Evolutionary conservation across 1,139 yeast genomes (phyloP).

Genomic region (Debaryomyces nepalensis): DNA sequence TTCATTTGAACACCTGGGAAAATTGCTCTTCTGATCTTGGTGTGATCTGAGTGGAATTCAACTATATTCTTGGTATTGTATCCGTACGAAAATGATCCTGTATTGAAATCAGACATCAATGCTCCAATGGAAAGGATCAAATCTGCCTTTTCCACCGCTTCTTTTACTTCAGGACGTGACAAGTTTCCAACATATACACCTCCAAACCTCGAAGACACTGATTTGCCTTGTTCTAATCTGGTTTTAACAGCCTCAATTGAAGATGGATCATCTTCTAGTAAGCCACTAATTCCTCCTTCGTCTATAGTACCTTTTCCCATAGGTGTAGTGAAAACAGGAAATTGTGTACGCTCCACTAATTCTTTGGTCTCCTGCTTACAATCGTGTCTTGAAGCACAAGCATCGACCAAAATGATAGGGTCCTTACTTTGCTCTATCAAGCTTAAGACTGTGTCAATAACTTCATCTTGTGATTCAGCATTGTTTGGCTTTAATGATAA

Average conservation of each 20-base stretch:
- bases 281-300: slow-evolving; percentile 52
- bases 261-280: slow-evolving; percentile 31
- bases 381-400: slow-evolving; percentile 81
- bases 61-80: slow-evolving; percentile 79
- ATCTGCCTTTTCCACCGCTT: slow-evolving; percentile 77
- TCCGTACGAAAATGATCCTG: slow-evolving; percentile 85
- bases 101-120: slow-evolving; percentile 83
- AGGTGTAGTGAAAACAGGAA: slow-evolving; percentile 86
- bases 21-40: slow-evolving; percentile 74
- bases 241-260: slow-evolving; percentile 31
- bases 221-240: slow-evolving; percentile 27
- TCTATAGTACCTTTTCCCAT: slow-evolving; percentile 87
- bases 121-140: slow-evolving; percentile 81
- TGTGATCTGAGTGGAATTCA: slow-evolving; percentile 89
- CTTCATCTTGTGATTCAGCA: slow-evolving; percentile 72
- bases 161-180: slow-evolving; percentile 75
- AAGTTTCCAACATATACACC: slow-evolving; percentile 87
- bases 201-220: slow-evolving; percentile 68
- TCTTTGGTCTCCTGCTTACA: slow-evolving; percentile 63
- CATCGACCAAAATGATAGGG: slow-evolving; percentile 82
- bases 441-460: slow-evolving; percentile 57
- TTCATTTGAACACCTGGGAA: slow-evolving; percentile 84
- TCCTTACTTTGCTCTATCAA: slow-evolving; percentile 61
- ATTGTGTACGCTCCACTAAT: slow-evolving; percentile 71
- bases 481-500: slow-evolving; percentile 65